Evolutionary conservation across 2,329 filamentous ascomycete genomes (phyloP).

Genomic region (Diaporthe helianthi): DNA sequence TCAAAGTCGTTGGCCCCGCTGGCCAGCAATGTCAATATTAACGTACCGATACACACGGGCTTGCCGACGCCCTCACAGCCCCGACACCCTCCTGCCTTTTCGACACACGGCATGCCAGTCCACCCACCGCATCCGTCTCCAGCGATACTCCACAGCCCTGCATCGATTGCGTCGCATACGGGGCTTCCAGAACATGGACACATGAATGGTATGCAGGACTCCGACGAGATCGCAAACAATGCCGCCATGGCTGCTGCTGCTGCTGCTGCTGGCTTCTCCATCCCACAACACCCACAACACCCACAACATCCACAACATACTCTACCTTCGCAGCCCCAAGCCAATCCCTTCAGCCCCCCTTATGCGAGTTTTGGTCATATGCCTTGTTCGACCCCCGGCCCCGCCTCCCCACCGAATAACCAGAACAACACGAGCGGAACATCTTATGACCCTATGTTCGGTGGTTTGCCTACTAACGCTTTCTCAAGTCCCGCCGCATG

Average conservation of each 20-base stretch:
- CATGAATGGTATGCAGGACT: constrained; percentile 44
- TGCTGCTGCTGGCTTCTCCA: constrained; percentile 47
- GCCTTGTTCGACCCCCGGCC: constrained; percentile 34
- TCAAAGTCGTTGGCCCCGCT: constrained; percentile 47
- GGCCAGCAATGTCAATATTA: constrained; percentile 41
- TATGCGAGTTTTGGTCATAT: constrained; percentile 48
- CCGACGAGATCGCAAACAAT: constrained; percentile 45
- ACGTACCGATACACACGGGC: constrained; percentile 41
- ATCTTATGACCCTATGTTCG: constrained; percentile 68
- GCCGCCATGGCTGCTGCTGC: constrained; percentile 47
- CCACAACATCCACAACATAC: constrained; percentile 38
- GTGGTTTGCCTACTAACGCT: constrained; percentile 59
- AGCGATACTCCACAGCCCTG: constrained; percentile 46
- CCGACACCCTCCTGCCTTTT: constrained; percentile 21
- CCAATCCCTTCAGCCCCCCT: constrained; percentile 50
- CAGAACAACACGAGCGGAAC: constrained; percentile 44
- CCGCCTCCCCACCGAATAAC: constrained; percentile 43
- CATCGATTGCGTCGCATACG: constrained; percentile 32
- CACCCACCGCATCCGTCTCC: constrained; percentile 37
- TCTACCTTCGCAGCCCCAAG: constrained; percentile 37
- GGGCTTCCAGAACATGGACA: constrained; percentile 41
- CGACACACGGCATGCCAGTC: constrained; percentile 36
- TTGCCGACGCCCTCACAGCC: constrained; percentile 39
- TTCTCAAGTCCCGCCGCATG: constrained; percentile 61
- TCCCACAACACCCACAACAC: constrained; percentile 39